phyloP scores from a whole-genome alignment of 306 rosid genomes.

The Pyrus bretschneideri region DNA sequence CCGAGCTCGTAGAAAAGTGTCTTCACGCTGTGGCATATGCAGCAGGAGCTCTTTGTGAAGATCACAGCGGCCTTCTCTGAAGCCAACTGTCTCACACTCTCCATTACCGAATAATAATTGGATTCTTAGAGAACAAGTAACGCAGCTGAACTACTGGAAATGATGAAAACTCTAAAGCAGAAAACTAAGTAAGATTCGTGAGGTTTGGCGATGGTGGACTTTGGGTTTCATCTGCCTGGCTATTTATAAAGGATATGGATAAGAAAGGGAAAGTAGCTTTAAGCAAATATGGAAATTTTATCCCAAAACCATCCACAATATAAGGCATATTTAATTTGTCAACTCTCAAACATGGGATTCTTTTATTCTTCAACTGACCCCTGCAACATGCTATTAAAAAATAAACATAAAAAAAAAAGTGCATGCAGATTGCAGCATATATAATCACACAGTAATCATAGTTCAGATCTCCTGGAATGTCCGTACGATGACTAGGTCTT shows the following conservation, averaged over 20 bases:
- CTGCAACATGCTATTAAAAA: background rate
- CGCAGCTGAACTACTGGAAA: background rate
- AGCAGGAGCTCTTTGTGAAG: slow-evolving; percentile 92
- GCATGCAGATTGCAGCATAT: too few relatives aligned
- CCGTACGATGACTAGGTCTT: slow-evolving; percentile 17
- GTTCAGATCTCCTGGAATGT: slow-evolving; percentile 22
- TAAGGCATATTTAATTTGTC: too few relatives aligned
- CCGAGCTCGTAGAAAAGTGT: slow-evolving; percentile 87
- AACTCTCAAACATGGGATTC: background rate
- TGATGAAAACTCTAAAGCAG: background rate
- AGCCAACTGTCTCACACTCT: slow-evolving; percentile 75
- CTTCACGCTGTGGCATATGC: slow-evolving; percentile 90
- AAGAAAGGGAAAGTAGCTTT: slow-evolving; percentile 40
- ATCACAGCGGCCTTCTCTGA: slow-evolving; percentile 94
- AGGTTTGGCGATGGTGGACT: slow-evolving; percentile 36
- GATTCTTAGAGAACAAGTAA: background rate
- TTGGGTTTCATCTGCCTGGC: slow-evolving; percentile 30
- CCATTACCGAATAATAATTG: slow-evolving; percentile 32
- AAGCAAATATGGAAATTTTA: background rate
- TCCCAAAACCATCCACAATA: background rate
- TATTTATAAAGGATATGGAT: slow-evolving; percentile 69
- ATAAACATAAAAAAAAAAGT: too few relatives aligned
- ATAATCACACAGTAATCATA: background rate
- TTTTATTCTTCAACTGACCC: background rate
- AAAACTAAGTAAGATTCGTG: background rate